Evolutionary conservation across 306 rosid species (phyloP), one percentile per base, ranked within the genome.

Genomic region (Quercus gilva): DNA sequence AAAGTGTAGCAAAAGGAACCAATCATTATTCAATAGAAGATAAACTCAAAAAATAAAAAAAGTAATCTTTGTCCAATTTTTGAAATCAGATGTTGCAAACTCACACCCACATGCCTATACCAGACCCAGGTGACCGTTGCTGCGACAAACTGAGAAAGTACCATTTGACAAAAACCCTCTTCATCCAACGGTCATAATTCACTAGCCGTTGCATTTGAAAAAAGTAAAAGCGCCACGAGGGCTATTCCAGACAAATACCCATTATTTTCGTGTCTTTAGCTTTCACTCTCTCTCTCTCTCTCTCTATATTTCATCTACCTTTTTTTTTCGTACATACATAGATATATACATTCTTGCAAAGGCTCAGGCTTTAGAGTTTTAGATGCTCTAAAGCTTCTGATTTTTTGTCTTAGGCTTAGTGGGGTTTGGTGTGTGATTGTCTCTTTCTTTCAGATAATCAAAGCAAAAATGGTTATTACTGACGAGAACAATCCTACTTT

Each of bases 141-240:
- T 75, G 41, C 60, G 86, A 84, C 84, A 75, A 43, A 58, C 61
- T 31, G 31, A 72, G 77, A 83, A 82, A 74, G 74, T 86, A 21
- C 29, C 74, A 37, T 4, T 53, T 29, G 68, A 71, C 57, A 69
- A 76, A 73, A 21, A 33, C 45, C 71, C 53, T n/a, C 53, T 13
- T 49, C 53, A 49, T 91, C 96, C 82, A 95, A 93, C 98, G 99
- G 92, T 80, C 89, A 82, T 9, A 1, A 88, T 68, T 77, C 64
- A 90, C 93, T 95, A 93, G 99, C 99, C 99, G 99, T 93, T 95
- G 86, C 72, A 55, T 90, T 91, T 90, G 86, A 83, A 88, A 85
- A 84, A 86, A 61, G 72, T 14, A 2, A 49, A 49, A 28, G 64
- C 74, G 45, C 73, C 71, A 63, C 25, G 69, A 56, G 69, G 71